These are phyloP conservation scores for Hypsizygus marmoreus DNA, from an alignment of 768 basidiomycete species.

Conservation along the genomic window DNA sequence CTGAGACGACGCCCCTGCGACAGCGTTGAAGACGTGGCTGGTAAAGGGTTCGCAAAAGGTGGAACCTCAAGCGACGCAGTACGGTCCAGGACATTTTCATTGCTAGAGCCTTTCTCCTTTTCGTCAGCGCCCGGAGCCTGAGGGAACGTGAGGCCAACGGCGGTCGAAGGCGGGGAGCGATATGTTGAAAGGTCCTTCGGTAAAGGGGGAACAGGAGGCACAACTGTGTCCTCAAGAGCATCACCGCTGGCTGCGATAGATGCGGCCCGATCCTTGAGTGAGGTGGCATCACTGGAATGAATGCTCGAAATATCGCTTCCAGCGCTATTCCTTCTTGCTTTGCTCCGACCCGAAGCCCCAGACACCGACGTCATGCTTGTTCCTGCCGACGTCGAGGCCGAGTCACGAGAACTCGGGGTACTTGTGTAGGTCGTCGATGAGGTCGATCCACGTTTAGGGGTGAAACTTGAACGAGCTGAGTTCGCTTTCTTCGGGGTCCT, in stretches of 20 bases:
- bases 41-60: slow-evolving; percentile 32
- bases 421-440: slow-evolving; percentile 86
- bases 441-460: slow-evolving; percentile 85
- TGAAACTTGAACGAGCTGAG: slow-evolving; percentile 70
- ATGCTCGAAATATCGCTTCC: slow-evolving; percentile 83
- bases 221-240: slow-evolving; percentile 57
- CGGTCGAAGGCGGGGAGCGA: slow-evolving; percentile 66
- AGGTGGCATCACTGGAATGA: slow-evolving; percentile 66
- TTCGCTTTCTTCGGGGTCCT: slow-evolving; percentile 70
- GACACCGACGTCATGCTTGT: slow-evolving; percentile 81
- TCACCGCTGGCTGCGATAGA: slow-evolving; percentile 63
- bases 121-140: slow-evolving; percentile 39
- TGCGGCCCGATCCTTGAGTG: slow-evolving; percentile 68
- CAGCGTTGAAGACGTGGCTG: slow-evolving; percentile 23
- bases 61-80: slow-evolving; percentile 56
- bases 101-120: slow-evolving; percentile 40
- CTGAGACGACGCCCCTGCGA: slow-evolving; percentile 36
- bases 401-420: slow-evolving; percentile 85
- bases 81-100: slow-evolving; percentile 50
- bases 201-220: slow-evolving; percentile 93
- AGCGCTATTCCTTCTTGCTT: slow-evolving; percentile 77
- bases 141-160: slow-evolving; percentile 56
- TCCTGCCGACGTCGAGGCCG: slow-evolving; percentile 75
- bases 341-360: slow-evolving; percentile 65
- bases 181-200: slow-evolving; percentile 87